Base-by-base conservation (phyloP, 805 yeast genomes). In the Cyberlindnera subsufficiens region DNA sequence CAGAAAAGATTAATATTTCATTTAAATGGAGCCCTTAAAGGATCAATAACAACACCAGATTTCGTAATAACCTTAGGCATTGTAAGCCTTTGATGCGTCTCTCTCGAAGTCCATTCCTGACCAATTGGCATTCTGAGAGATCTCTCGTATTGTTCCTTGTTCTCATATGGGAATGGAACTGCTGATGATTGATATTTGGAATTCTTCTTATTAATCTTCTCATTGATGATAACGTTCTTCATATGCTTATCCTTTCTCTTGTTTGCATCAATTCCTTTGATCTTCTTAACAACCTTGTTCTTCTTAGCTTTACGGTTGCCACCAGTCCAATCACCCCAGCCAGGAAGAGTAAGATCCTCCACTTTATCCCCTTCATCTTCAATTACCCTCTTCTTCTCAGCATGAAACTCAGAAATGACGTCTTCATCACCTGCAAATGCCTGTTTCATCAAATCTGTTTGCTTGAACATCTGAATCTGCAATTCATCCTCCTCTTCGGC, bases 361-460 rank as follows among this genome's bases (percentile, higher is more conserved):
- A 82, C 89, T 58, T 87, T 75, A 63, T 91, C 97, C 44, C 80
- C 97, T 62, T 91, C 97, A 37, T 84, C 89, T 35, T 68, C 75
- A 6, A 74, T 70, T 11, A 75, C 75, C 51, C 77, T 72, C 44
- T 71, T 68, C 67, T 91, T 93, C 54, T 90, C 98, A 13, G 68
- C 73, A 49, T 77, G 79, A 61, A 93, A 93, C 51, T 89, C 73
- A 6, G 70, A 67, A 14, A 87, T 85, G 32, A 91, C 96, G 60
- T 93, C 93, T 65, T 93, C 99, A 66, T 93, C 99, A 22, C 98
- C 98, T 4, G 97, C 97, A 72, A 93, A 93, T 0, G 98, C 99
- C 59, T 89, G 83, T 47, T 82, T 78, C 47, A 93, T 84, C 36
- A 93, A 71, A 42, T 87, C 90, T 50, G 80, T 79, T 58, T 89